Evolutionary conservation across 2,329 filamentous ascomycete genomes (phyloP).

Genomic region (Fonsecaea nubica): DNA sequence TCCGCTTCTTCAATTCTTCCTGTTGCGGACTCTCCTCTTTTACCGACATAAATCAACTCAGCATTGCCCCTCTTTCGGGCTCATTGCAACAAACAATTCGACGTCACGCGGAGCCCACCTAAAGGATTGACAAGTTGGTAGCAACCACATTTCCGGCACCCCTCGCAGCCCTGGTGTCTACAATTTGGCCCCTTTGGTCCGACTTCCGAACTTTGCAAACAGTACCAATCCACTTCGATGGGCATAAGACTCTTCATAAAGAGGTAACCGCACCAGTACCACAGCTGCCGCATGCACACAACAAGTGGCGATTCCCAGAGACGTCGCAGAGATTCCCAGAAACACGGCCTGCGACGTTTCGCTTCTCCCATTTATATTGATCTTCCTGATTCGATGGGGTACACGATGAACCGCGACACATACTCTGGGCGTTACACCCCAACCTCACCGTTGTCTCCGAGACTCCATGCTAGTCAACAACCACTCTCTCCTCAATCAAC

Average conservation of each 20-base stretch:
- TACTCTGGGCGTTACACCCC: slow-evolving; percentile 39
- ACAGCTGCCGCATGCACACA: slow-evolving; percentile 34
- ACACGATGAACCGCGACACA: slow-evolving; percentile 29
- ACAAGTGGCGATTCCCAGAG: slow-evolving; percentile 4
- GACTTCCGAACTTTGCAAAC: slow-evolving; percentile 6
- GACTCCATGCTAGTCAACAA: slow-evolving; percentile 28
- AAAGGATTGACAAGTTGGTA: neutral
- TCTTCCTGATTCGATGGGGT: slow-evolving; percentile 17
- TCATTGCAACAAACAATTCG: neutral
- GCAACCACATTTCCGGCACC: neutral
- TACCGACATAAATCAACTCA: neutral
- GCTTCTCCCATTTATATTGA: neutral
- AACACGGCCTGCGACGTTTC: slow-evolving; percentile 21
- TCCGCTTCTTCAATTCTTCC: neutral
- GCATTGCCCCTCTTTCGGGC: neutral
- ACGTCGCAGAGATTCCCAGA: slow-evolving; percentile 22
- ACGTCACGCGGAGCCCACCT: neutral
- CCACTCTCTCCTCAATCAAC: slow-evolving; percentile 47
- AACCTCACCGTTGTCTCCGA: slow-evolving; percentile 40
- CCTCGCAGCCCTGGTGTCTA: neutral
- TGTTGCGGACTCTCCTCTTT: neutral
- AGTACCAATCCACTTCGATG: neutral
- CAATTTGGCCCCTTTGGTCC: neutral
- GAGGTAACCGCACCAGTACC: neutral
- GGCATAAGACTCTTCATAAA: neutral